Conservation (phyloP, 2,329 filamentous ascomycete species). For the Grosmannia penicillata region DNA sequence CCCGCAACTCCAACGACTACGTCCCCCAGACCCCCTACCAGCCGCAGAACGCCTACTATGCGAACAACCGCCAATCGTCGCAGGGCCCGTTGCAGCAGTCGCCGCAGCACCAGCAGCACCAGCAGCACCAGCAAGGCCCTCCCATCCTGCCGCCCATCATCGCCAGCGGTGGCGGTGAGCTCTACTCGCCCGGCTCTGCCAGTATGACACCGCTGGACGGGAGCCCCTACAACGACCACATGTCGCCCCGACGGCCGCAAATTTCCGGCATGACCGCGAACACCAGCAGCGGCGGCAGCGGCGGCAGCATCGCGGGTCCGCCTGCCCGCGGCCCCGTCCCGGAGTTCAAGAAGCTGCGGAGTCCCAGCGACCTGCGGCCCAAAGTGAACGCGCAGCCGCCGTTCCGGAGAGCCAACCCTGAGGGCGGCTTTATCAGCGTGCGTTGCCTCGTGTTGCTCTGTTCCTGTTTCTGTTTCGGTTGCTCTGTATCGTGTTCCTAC, state of each 20-base stretch:
- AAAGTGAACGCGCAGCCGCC: slow-evolving; percentile 77
- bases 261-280: slow-evolving; percentile 13
- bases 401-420: slow-evolving; percentile 85
- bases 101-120: slow-evolving; percentile 44
- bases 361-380: slow-evolving; percentile 60
- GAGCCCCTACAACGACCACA: slow-evolving; percentile 42
- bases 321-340: slow-evolving; percentile 57
- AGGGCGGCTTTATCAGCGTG: slow-evolving; percentile 96
- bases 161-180: slow-evolving; percentile 55
- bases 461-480: slow-evolving; percentile 1
- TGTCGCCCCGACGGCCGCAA: slow-evolving; percentile 34
- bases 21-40: slow-evolving; percentile 21
- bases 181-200: slow-evolving; percentile 36
- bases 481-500: not conserved
- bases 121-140: slow-evolving; percentile 32
- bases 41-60: slow-evolving; percentile 40
- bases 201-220: slow-evolving; percentile 56
- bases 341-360: slow-evolving; percentile 69
- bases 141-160: slow-evolving; percentile 42
- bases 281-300: not conserved
- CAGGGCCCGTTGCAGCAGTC: slow-evolving; percentile 7
- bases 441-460: slow-evolving; percentile 18
- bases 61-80: slow-evolving; percentile 25
- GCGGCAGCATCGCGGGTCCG: slow-evolving; percentile 2
- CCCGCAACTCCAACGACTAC: slow-evolving; percentile 45